phyloP scores from a whole-genome alignment of 2,329 filamentous ascomycete genomes.

The Fusarium sulawesiense region DNA sequence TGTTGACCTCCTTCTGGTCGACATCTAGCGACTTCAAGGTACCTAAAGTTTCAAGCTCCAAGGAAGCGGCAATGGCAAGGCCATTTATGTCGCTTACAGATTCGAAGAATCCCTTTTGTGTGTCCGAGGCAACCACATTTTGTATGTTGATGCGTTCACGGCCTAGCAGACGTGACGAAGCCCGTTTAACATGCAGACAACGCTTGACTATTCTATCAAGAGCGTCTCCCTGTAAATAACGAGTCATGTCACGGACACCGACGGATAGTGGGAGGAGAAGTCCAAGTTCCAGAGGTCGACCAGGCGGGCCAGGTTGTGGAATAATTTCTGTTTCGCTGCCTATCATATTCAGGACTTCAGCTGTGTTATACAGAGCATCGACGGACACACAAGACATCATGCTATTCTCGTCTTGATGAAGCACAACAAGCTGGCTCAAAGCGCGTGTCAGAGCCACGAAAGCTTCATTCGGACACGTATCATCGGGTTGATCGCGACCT shows the following conservation, averaged over 20 bases:
- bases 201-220: conserved; percentile 30
- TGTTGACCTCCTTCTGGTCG: not conserved
- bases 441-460: conserved; percentile 50
- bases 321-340: conserved; percentile 1
- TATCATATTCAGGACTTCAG: conserved; percentile 18
- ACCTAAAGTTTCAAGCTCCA: conserved; percentile 35
- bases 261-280: conserved; percentile 19
- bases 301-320: conserved; percentile 2
- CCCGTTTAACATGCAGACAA: conserved; percentile 25
- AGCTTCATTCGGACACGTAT: conserved; percentile 45
- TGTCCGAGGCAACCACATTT: conserved; percentile 30
- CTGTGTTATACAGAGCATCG: conserved; percentile 31
- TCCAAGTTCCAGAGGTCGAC: conserved; percentile 25
- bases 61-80: conserved; percentile 43
- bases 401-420: conserved; percentile 31
- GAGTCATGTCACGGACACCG: conserved; percentile 37
- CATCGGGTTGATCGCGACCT: conserved; percentile 45
- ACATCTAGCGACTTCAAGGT: conserved; percentile 31
- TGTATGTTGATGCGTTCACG: conserved; percentile 32
- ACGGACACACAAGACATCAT: conserved; percentile 44
- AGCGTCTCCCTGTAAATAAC: conserved; percentile 42
- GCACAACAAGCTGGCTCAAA: conserved; percentile 44
- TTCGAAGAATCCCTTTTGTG: conserved; percentile 32
- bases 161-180: conserved; percentile 10
- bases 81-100: conserved; percentile 48